Base-by-base conservation (phyloP, 768 basidiomycete species). In the Boletus vinaceobasis region DNA sequence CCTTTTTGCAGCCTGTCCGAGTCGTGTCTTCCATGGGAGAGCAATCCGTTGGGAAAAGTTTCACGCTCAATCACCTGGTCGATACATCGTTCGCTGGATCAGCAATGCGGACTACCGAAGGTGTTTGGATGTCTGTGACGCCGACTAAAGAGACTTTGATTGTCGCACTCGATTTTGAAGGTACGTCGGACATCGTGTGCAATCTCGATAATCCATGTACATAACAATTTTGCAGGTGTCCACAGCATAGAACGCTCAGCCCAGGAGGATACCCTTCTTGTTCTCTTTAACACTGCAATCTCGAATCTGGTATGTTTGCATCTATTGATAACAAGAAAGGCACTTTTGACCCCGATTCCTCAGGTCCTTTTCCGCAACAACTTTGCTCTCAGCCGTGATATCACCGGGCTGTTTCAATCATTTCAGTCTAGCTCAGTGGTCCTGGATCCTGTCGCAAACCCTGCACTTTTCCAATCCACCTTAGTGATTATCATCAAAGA, bases 1-100 rank as follows among this genome's bases (percentile, higher is more conserved):
- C 11, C 4, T 27, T 38, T 52, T 48, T 21, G 14, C 50, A 85
- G 80, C 80, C 81, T 10, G 84, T 85, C 15, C 80, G 78, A 49
- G 84, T 85, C 4, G 82, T 85, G 2, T 84, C 84, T 0, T 85
- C 83, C 1, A 86, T 85, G 83, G 83, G 83, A 6, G 83, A 84
- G 60, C 84, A 85, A 64, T 84, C 82, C 0, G 83, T 86, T 1
- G 84, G 84, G 6, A 85, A 85, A 58, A 80, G 78, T 39, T 85
- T 76, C 50, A 63, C 78, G 0, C 67, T 85, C 23, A 84, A 85
- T 53, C 84, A 85, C 55, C 69, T 86, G n/a, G 75, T 75, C 1
- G 84, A 86, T 56, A 82, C 83, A 0, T 85, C 84, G 1, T 86
- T 86, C 55, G 82, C 83, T 15, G 84, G 84, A 7, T 81, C 77